Base-by-base conservation (phyloP, 208 protist genomes). In the Blastocrithidia nonstop region DNA sequence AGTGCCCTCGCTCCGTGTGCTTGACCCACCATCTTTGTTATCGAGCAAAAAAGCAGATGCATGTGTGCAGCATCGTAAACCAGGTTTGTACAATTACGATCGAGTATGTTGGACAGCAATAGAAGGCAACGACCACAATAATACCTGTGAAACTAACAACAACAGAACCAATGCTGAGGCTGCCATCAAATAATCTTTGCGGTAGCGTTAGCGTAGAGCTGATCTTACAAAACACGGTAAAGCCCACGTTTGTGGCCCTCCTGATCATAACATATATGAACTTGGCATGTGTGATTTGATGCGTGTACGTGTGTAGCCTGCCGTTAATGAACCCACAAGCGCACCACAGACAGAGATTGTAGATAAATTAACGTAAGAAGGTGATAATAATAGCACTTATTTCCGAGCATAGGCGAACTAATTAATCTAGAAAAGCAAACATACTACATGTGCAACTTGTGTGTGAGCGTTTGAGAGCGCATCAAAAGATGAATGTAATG, bases 211-310 rank as follows among this genome's bases (percentile, higher is more conserved):
- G 16, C 33, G 49, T 37, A 45, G 22, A 40, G 49, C 25, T 43
- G 13, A 26, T 39, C 48, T 36, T 9, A 39, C 23, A 26, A 58
- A 25, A 15, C 50, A 41, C 48, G 45, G 52, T 31, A 79, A 71
- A 45, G 77, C 71, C 19, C 58, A 57, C 13, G 71, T 89, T 7
- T 21, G 50, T 1, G 37, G 62, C 2, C 71, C 66, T 3, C 55
- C 53, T 1, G 62, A 80, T 50, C 73, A 89, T 52, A 60, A 49
- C 21, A 44, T 61, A 8, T 39, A 61, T 26, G 45, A 89, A 13
- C 65, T 89, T 13, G 76, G 67, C 5, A 45, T 83, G 37, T 57
- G 39, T 36, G 35, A 62, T 21, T 19, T 48, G 8, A 28, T 35
- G 4, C 31, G 8, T n/a, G n/a, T n/a, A n/a, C 15, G 15, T 26